These are phyloP conservation scores for Antarctomyces pellizariae DNA, from an alignment of 495 filamentous ascomycete genomes.

Conservation along the genomic window DNA sequence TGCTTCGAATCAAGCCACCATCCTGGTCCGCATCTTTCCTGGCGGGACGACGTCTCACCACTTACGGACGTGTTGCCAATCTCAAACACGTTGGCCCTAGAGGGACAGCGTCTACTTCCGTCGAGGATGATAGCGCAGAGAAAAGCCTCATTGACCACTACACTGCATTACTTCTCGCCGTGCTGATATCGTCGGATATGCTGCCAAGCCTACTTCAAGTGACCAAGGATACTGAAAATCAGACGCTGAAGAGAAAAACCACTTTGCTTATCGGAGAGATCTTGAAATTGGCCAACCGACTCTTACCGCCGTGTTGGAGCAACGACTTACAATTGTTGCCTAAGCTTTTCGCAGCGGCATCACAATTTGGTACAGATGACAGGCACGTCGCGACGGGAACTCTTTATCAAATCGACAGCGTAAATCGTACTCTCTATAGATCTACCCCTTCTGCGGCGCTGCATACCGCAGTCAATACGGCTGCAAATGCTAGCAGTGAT, in stretches of 20 bases:
- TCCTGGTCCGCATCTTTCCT: constrained; percentile 94
- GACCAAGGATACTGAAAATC: constrained; percentile 41
- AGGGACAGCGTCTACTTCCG: constrained; percentile 16
- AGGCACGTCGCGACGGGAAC: constrained; percentile 62
- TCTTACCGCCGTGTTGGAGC: constrained; percentile 59
- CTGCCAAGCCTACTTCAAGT: constrained; percentile 57
- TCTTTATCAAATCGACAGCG: constrained; percentile 92
- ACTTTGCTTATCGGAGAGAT: constrained; percentile 79
- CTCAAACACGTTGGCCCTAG: constrained; percentile 35
- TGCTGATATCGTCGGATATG: constrained; percentile 64
- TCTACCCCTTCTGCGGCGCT: constrained; percentile 28
- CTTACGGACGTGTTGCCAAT: constrained; percentile 78
- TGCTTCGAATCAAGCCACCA: constrained; percentile 81
- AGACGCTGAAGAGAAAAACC: constrained; percentile 64
- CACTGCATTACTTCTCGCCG: constrained; percentile 67
- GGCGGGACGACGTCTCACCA: constrained; percentile 77
- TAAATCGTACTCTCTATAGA: constrained; percentile 79
- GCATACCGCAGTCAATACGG: constrained; percentile 15
- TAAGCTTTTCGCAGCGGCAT: constrained; percentile 50
- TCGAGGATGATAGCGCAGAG: constrained; percentile 39
- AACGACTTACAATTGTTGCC: constrained; percentile 66
- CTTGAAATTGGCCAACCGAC: constrained; percentile 63
- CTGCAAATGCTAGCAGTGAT: constrained; percentile 17
- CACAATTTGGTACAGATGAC: constrained; percentile 42
- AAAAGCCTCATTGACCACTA: constrained; percentile 84